Evolutionary conservation across 1,284 basidiomycete genomes (phyloP).

Genomic region (Moesziomyces globuligerus): DNA sequence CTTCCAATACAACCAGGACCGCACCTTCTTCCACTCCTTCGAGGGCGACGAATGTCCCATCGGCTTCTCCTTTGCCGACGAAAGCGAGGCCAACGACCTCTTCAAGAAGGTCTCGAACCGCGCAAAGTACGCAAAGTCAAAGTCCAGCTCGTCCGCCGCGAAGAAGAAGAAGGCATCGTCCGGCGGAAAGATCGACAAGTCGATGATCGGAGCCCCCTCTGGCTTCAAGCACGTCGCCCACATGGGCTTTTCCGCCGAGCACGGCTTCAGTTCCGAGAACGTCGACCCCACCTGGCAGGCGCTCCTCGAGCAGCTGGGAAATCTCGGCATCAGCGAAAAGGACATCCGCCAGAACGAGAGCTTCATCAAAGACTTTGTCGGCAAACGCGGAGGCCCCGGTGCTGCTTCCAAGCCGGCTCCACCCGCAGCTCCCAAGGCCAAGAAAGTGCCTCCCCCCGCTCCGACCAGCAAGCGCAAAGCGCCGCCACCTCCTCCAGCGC

Average conservation of each 20-base stretch:
- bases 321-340: conserved; percentile 73
- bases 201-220: conserved; percentile 84
- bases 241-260: conserved; percentile 90
- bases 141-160: conserved; percentile 63
- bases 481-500: conserved; percentile 60
- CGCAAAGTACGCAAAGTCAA: conserved; percentile 72
- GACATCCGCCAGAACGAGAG: conserved; percentile 81
- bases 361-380: conserved; percentile 87
- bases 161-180: conserved; percentile 70
- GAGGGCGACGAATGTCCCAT: conserved; percentile 88
- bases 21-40: conserved; percentile 93
- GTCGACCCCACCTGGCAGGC: conserved; percentile 93
- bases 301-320: conserved; percentile 78
- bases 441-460: conserved; percentile 72
- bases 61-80: conserved; percentile 88
- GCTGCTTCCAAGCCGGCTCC: conserved; percentile 45
- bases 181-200: conserved; percentile 80
- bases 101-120: conserved; percentile 84
- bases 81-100: conserved; percentile 85
- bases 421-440: conserved; percentile 70
- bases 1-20: conserved; percentile 84
- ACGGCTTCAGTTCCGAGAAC: conserved; percentile 84
- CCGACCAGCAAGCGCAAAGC: conserved; percentile 60
- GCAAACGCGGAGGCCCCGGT: conserved; percentile 71
- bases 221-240: conserved; percentile 89